Conservation (phyloP, 2,329 filamentous ascomycete genomes). For the Hypoxylon sp. region DNA sequence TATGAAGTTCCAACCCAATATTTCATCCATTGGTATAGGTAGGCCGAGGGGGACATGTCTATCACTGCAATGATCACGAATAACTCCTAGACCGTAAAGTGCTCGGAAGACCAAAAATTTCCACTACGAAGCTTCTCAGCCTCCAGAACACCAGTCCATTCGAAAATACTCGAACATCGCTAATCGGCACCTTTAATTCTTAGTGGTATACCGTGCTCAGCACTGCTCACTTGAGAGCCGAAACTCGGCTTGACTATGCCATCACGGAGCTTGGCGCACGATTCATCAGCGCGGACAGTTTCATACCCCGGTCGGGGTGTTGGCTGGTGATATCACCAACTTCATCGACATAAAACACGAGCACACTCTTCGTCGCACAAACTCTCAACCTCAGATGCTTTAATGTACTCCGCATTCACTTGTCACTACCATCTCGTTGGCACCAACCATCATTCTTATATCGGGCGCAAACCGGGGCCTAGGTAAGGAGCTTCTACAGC, state of each 20-base stretch:
- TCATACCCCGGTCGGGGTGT: neutral
- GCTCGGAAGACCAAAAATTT: neutral
- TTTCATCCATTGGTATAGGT: too few species aligned
- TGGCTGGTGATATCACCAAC: constrained; percentile 26
- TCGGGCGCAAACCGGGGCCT: constrained; percentile 58
- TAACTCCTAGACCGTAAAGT: neutral
- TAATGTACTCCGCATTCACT: too few species aligned
- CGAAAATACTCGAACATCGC: neutral
- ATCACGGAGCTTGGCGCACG: neutral
- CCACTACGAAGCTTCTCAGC: neutral
- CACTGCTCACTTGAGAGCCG: neutral
- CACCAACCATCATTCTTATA: constrained; percentile 53
- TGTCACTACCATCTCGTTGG: constrained; percentile 36
- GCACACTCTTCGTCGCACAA: neutral
- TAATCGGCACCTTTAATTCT: neutral
- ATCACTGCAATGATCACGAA: too few species aligned
- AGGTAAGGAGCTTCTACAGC: constrained; percentile 53
- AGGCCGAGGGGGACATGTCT: too few species aligned
- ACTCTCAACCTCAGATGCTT: too few species aligned
- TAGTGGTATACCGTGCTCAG: too few species aligned
- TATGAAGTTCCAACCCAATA: too few species aligned
- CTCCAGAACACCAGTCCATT: neutral
- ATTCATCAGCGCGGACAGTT: constrained; percentile 18
- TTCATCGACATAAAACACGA: neutral
- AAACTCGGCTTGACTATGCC: neutral